Percentiles rank a stretch among this genome's conserved stretches.
Evolutionary conservation across 2,329 filamentous ascomycete genomes (phyloP).

Genomic region (Hypoxylon sp.): DNA sequence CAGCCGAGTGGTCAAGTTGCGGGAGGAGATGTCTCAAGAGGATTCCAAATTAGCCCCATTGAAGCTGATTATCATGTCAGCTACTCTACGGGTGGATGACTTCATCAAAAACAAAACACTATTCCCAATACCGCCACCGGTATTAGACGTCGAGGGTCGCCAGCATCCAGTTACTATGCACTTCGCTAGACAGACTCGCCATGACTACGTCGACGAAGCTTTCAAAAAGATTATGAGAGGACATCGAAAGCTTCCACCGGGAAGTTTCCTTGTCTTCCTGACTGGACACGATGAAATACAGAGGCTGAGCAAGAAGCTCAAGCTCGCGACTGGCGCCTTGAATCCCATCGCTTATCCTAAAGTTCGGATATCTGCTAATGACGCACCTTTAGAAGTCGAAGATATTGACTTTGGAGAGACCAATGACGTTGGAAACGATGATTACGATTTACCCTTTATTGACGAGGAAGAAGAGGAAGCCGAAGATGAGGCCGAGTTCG

Average conservation of each 20-base stretch:
- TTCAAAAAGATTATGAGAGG: conserved; percentile 89
- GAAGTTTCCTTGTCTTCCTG: conserved; percentile 92
- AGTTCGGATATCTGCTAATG: conserved; percentile 81
- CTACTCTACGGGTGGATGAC: conserved; percentile 90
- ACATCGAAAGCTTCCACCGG: conserved; percentile 89
- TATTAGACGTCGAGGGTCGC: conserved; percentile 90
- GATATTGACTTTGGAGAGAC: conserved; percentile 85
- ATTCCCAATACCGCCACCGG: conserved; percentile 83
- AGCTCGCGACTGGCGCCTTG: conserved; percentile 73
- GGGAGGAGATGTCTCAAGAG: conserved; percentile 80
- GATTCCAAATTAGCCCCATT: conserved; percentile 80
- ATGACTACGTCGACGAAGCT: conserved; percentile 92
- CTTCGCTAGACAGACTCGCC: conserved; percentile 84
- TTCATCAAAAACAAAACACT: conserved; percentile 87
- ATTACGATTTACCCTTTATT: conserved; percentile 65
- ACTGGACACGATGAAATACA: conserved; percentile 95
- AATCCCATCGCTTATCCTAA: conserved; percentile 72
- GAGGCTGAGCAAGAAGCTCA: conserved; percentile 84
- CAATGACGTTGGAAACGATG: conserved; percentile 78
- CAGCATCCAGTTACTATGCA: conserved; percentile 93
- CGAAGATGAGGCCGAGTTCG: conserved; percentile 75
- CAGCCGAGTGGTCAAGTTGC: conserved; percentile 88
- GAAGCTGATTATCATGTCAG: conserved; percentile 98
- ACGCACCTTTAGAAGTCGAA: conserved; percentile 85
- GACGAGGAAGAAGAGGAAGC: conserved; percentile 72